Evolutionary conservation across 2,329 filamentous ascomycete genomes (phyloP).

Genomic region (Macrophomina phaseolina): DNA sequence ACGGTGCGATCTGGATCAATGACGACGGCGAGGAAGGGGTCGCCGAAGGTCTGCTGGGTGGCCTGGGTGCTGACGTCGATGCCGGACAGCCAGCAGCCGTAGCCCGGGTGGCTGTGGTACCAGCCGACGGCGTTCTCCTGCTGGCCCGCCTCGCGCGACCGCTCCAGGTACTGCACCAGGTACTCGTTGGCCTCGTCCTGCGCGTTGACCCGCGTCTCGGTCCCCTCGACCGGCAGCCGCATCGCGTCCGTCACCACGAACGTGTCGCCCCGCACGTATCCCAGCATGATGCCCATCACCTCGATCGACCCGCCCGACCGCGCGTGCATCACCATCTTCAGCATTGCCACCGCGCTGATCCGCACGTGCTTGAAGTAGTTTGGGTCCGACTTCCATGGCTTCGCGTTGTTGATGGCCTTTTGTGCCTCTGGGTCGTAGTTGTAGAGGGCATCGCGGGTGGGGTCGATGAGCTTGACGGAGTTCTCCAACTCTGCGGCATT

Average conservation of each 20-base stretch:
- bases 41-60: constrained; percentile 82
- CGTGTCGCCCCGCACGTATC: constrained; percentile 82
- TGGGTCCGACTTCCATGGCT: constrained; percentile 79
- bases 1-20: constrained; percentile 97
- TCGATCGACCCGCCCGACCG: constrained; percentile 91
- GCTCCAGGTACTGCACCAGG: constrained; percentile 82
- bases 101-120: constrained; percentile 98
- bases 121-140: constrained; percentile 94
- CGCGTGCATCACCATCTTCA: constrained; percentile 99
- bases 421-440: constrained; percentile 74
- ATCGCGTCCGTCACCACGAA: constrained; percentile 96
- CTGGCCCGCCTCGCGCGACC: constrained; percentile 75
- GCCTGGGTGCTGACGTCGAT: constrained; percentile 92
- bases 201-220: constrained; percentile 97
- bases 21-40: constrained; percentile 94
- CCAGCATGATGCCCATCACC: constrained; percentile 98
- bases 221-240: constrained; percentile 92
- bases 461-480: constrained; percentile 78
- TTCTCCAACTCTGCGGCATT: constrained; percentile 78
- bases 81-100: constrained; percentile 96
- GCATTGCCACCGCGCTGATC: constrained; percentile 88
- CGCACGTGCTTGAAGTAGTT: constrained; percentile 93
- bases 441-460: constrained; percentile 89
- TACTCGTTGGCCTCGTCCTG: constrained; percentile 97
- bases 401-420: constrained; percentile 66